phyloP scores from a whole-genome alignment of 768 basidiomycete genomes.

The Russula olivacea region DNA sequence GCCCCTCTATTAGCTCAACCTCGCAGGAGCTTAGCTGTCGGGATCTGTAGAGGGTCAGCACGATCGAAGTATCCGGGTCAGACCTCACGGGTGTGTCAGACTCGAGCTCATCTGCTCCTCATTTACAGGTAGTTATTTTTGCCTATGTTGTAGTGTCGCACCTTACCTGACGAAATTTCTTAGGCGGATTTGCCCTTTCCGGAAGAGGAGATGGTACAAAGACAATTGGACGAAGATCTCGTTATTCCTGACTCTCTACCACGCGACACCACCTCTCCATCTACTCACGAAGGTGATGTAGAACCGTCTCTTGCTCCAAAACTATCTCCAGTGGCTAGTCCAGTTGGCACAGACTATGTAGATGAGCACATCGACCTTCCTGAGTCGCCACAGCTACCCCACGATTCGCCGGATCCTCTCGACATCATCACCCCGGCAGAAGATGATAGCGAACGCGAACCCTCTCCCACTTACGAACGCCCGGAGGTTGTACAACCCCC shows the following conservation, averaged over 20 bases:
- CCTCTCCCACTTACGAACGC: neutral
- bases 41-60: constrained; percentile 13
- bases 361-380: constrained; percentile 8
- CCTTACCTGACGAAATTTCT: neutral
- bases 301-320: neutral
- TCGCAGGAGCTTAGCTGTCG: neutral
- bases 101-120: constrained; percentile 10
- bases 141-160: neutral
- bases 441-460: constrained; percentile 1
- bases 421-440: constrained; percentile 16
- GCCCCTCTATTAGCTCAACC: neutral
- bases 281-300: constrained; percentile 1
- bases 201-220: constrained; percentile 15
- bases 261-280: neutral
- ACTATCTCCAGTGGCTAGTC: constrained; percentile 12
- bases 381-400: neutral
- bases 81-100: constrained; percentile 18
- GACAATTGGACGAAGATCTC: constrained; percentile 13
- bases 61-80: constrained; percentile 11
- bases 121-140: constrained; percentile 12
- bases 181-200: neutral
- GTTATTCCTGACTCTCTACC: constrained; percentile 1
- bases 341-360: constrained; percentile 1
- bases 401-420: constrained; percentile 18
- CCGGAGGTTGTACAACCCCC: neutral